Conservation (phyloP, 441 rosid genomes). For the Cnidoscolus chayamansa region DNA sequence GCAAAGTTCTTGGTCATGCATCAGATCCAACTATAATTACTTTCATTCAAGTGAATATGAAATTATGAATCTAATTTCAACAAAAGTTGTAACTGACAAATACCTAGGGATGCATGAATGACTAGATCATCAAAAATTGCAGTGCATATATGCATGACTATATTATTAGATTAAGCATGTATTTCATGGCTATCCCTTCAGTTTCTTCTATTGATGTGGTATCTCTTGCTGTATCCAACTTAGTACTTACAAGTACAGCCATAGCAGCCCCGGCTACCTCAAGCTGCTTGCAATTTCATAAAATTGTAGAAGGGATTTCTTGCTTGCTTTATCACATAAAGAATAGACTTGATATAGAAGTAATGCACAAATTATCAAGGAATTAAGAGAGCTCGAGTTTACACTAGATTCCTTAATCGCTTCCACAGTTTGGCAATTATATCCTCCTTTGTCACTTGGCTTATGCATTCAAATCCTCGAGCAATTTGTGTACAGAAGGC, state of each 20-base stretch:
- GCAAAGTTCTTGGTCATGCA: no score
- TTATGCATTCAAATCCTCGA: constrained; percentile 47
- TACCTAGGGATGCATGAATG: no score
- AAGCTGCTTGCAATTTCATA: neutral
- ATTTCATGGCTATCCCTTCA: neutral
- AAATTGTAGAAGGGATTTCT: neutral
- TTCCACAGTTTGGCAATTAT: constrained; percentile 60
- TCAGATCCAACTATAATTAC: no score
- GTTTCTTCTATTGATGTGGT: neutral
- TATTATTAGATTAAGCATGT: neutral
- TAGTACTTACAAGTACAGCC: neutral
- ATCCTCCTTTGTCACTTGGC: constrained; percentile 63
- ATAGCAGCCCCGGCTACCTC: neutral
- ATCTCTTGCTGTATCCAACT: neutral
- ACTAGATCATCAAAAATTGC: neutral
- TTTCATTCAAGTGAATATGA: no score
- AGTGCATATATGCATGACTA: neutral
- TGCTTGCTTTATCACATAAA: neutral
- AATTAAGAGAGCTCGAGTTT: constrained; percentile 29
- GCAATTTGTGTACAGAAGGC: constrained; percentile 75
- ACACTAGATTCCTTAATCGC: constrained; percentile 80
- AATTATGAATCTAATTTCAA: no score
- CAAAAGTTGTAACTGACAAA: no score
- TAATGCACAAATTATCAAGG: constrained; percentile 15
- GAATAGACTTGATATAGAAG: constrained; percentile 8